A percentile compares a stretch with the other conserved stretches of the same genome.
Evolutionary conservation across 2,329 filamentous ascomycete genomes (phyloP).

Genomic region (Exophiala phaeomuriformis): DNA sequence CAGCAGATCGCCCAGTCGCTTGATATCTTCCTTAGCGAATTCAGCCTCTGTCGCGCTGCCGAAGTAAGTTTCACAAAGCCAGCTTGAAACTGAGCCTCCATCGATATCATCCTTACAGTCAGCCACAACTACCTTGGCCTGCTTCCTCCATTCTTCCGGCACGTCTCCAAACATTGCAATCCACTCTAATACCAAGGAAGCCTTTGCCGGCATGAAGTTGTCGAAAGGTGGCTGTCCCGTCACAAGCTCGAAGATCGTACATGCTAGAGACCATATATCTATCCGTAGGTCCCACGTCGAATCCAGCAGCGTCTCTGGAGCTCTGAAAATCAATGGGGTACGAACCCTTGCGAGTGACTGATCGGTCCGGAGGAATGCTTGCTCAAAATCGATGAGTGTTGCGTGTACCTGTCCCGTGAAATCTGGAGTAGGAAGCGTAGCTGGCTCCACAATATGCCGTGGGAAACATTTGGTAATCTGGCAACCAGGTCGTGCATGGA

Average conservation of each 20-base stretch:
- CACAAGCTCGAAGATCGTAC: slow-evolving; percentile 23
- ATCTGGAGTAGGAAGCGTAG: slow-evolving; percentile 6
- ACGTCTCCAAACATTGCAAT: slow-evolving; percentile 23
- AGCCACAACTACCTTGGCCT: slow-evolving; percentile 12
- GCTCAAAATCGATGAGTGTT: slow-evolving; percentile 23
- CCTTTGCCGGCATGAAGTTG: slow-evolving; percentile 19
- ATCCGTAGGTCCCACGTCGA: slow-evolving; percentile 18
- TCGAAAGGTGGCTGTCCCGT: slow-evolving; percentile 25
- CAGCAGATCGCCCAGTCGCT: slow-evolving; percentile 16
- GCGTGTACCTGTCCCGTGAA: slow-evolving; percentile 8
- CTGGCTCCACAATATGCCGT: slow-evolving; percentile 15
- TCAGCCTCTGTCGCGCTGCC: slow-evolving; percentile 15
- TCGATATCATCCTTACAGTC: slow-evolving; percentile 9
- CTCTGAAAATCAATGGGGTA: slow-evolving; percentile 21
- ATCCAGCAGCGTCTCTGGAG: slow-evolving; percentile 22
- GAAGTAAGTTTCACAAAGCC: slow-evolving; percentile 23
- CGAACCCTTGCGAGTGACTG: slow-evolving; percentile 13
- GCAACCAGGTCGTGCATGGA: slow-evolving; percentile 7
- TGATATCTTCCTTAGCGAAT: slow-evolving; percentile 21
- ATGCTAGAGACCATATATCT: slow-evolving; percentile 21
- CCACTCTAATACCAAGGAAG: slow-evolving; percentile 21
- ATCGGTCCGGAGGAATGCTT: slow-evolving; percentile 16
- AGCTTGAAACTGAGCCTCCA: slow-evolving; percentile 15
- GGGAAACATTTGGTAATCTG: slow-evolving; percentile 16
- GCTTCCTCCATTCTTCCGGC: slow-evolving; percentile 21